These are phyloP conservation scores for Boletellus deceptivus DNA, from an alignment of 1,284 basidiomycete genomes.

Conservation along the genomic window DNA sequence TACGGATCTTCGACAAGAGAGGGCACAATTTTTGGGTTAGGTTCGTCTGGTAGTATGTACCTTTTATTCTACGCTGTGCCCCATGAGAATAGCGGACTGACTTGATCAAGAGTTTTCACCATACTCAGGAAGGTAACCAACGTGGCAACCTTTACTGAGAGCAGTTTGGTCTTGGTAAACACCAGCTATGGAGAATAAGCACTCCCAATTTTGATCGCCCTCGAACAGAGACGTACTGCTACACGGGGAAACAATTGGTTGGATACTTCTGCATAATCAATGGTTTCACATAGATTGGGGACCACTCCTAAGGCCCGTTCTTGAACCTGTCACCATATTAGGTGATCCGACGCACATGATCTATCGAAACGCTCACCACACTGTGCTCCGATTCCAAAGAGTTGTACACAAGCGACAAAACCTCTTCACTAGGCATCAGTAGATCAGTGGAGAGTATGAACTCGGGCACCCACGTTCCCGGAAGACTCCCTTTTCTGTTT, in stretches of 20 bases:
- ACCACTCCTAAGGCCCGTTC: slow-evolving; percentile 86
- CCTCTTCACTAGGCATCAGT: slow-evolving; percentile 52
- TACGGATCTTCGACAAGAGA: slow-evolving; percentile 90
- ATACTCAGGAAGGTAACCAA: slow-evolving; percentile 87
- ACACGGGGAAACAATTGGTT: slow-evolving; percentile 84
- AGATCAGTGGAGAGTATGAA: neutral
- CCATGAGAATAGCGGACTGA: slow-evolving; percentile 29
- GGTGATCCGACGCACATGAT: neutral
- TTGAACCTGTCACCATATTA: slow-evolving; percentile 61
- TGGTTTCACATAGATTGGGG: slow-evolving; percentile 86
- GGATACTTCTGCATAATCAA: slow-evolving; percentile 92
- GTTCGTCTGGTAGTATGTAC: slow-evolving; percentile 50
- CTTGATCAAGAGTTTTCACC: slow-evolving; percentile 94
- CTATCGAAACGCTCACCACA: slow-evolving; percentile 43
- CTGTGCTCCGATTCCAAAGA: slow-evolving; percentile 92
- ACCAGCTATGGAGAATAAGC: slow-evolving; percentile 58
- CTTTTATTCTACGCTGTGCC: slow-evolving; percentile 5
- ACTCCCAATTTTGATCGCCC: neutral
- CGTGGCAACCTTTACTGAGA: slow-evolving; percentile 88
- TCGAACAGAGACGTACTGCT: slow-evolving; percentile 55
- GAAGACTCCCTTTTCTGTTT: slow-evolving; percentile 86
- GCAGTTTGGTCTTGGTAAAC: slow-evolving; percentile 84
- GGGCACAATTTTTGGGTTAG: slow-evolving; percentile 96
- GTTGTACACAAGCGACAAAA: slow-evolving; percentile 93
- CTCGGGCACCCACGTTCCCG: slow-evolving; percentile 71